Conservation (phyloP, 2,329 filamentous ascomycete genomes). For the Aureobasidium uvarum region DNA sequence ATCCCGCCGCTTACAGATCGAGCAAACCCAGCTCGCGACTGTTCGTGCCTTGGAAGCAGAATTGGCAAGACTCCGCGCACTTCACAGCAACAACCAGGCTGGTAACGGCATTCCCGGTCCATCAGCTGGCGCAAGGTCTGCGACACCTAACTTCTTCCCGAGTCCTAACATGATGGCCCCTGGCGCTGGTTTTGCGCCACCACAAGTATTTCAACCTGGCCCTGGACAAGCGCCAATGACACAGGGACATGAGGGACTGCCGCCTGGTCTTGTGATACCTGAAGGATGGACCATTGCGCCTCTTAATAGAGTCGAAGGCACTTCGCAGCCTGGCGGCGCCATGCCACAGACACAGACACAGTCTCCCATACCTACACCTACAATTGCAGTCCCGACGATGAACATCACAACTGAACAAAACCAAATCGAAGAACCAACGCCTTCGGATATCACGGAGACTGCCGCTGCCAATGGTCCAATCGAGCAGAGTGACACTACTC, state of each 20-base stretch:
- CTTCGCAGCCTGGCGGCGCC: neutral
- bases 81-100: conserved; percentile 32
- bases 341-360: conserved; percentile 1
- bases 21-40: conserved; percentile 66
- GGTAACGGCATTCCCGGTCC: conserved; percentile 16
- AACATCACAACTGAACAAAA: neutral
- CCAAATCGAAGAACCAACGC: neutral
- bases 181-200: conserved; percentile 32
- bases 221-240: conserved; percentile 38
- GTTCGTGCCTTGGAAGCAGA: conserved; percentile 67
- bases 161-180: neutral
- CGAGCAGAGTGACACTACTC: neutral
- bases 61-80: conserved; percentile 60
- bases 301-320: conserved; percentile 39
- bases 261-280: conserved; percentile 53
- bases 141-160: neutral
- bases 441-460: neutral
- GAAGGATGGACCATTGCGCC: conserved; percentile 54
- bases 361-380: conserved; percentile 5
- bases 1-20: conserved; percentile 59
- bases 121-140: conserved; percentile 14
- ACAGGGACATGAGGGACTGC: conserved; percentile 49
- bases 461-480: neutral
- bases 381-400: neutral
- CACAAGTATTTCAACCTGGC: conserved; percentile 36